Percentiles rank a stretch among this genome's conserved stretches.
phyloP scores from a whole-genome alignment of 768 basidiomycete species.

The Omphalotus guepiniiformis region DNA sequence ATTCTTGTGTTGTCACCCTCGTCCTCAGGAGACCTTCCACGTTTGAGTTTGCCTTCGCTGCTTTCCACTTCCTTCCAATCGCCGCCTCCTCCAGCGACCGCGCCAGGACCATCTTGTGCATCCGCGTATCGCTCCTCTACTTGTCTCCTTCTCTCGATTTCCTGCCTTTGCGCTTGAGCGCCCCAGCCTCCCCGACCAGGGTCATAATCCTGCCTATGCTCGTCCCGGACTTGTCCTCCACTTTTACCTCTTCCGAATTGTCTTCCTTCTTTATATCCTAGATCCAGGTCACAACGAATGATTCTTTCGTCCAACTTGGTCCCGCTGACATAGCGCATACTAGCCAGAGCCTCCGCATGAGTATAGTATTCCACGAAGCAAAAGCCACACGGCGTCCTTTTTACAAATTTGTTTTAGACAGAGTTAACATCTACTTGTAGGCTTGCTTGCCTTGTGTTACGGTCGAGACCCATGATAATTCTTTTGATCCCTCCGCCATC shows the following conservation, averaged over 20 bases:
- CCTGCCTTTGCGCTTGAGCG: constrained; percentile 72
- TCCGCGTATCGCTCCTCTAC: constrained; percentile 87
- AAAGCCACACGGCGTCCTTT: constrained; percentile 88
- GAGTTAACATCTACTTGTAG: neutral
- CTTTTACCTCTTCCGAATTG: constrained; percentile 98
- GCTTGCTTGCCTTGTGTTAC: constrained; percentile 68
- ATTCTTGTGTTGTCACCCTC: constrained; percentile 56
- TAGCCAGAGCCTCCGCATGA: constrained; percentile 87
- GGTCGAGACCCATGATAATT: constrained; percentile 93
- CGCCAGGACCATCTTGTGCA: constrained; percentile 72
- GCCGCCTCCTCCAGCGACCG: constrained; percentile 78
- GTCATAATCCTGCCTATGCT: constrained; percentile 96
- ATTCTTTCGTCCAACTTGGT: constrained; percentile 98
- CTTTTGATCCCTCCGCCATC: constrained; percentile 89
- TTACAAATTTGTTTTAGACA: neutral
- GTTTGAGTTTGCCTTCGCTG: constrained; percentile 48
- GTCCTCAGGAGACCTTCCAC: constrained; percentile 75
- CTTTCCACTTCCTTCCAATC: constrained; percentile 76
- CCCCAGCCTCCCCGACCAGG: constrained; percentile 95
- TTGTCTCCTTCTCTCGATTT: constrained; percentile 72
- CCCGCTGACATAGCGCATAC: constrained; percentile 93
- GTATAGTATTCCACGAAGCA: constrained; percentile 98
- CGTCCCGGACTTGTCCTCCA: constrained; percentile 95
- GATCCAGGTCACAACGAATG: constrained; percentile 95
- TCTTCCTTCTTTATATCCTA: constrained; percentile 93